These are phyloP conservation scores for Globisporangium paddicum DNA, from an alignment of 352 stramenopile genomes.

Conservation along the genomic window DNA sequence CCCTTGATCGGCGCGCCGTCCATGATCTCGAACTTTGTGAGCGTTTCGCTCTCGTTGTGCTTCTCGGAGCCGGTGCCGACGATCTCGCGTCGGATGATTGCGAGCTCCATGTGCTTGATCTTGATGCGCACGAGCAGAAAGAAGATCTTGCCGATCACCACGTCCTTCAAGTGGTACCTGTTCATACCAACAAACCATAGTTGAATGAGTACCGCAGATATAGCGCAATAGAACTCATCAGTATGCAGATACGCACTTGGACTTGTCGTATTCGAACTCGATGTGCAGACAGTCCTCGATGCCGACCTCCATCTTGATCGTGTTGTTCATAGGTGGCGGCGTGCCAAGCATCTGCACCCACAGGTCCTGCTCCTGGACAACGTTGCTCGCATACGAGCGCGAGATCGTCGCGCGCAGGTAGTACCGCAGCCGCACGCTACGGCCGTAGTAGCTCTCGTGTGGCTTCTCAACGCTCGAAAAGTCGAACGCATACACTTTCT, in stretches of 20 bases:
- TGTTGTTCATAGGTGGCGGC: conserved; percentile 80
- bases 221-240: too few species aligned
- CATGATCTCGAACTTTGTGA: conserved; percentile 99
- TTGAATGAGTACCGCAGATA: background rate
- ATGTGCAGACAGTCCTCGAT: conserved; percentile 99
- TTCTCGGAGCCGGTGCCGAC: conserved; percentile 72
- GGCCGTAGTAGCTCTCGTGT: conserved; percentile 96
- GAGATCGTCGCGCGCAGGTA: conserved; percentile 92
- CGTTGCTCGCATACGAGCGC: conserved; percentile 88
- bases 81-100: conserved; percentile 94
- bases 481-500: conserved; percentile 86
- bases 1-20: conserved; percentile 96
- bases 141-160: conserved; percentile 97
- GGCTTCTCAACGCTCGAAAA: conserved; percentile 94
- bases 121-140: conserved; percentile 98
- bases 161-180: conserved; percentile 91
- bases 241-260: conserved; percentile 70
- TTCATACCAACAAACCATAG: background rate
- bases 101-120: conserved; percentile 99
- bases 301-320: conserved; percentile 98
- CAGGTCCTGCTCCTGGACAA: conserved; percentile 93
- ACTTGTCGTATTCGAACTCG: conserved; percentile 98
- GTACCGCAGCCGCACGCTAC: conserved; percentile 96
- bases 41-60: conserved; percentile 94
- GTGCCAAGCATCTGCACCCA: conserved; percentile 79